phyloP scores from a whole-genome alignment of 2,329 filamentous ascomycete genomes.

The Aspergillus glaucus region DNA sequence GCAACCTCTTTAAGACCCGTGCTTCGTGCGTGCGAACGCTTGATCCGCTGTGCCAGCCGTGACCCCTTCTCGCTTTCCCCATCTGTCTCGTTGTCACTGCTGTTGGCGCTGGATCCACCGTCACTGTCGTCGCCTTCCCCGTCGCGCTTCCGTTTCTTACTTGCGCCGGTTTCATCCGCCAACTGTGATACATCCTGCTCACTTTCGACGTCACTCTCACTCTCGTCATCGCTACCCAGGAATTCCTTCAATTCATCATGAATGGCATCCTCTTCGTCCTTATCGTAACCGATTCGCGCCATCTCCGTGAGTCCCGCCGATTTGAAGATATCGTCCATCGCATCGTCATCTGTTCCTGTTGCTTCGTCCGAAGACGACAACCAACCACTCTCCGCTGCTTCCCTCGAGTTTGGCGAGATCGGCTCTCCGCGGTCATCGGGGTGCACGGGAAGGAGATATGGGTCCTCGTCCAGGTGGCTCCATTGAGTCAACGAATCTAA shows the following conservation, averaged over 20 bases:
- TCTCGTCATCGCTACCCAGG: conserved; percentile 47
- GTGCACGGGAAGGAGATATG: conserved; percentile 72
- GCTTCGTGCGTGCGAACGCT: conserved; percentile 36
- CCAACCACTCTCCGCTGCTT: conserved; percentile 42
- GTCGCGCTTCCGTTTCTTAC: conserved; percentile 35
- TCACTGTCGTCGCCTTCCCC: conserved; percentile 13
- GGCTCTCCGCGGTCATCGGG: conserved; percentile 55
- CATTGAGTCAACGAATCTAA: conserved; percentile 78
- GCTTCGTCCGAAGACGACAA: conserved; percentile 42
- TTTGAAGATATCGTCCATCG: conserved; percentile 44
- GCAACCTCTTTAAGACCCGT: conserved; percentile 35
- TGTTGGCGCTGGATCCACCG: conserved; percentile 16
- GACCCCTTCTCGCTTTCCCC: conserved; percentile 33
- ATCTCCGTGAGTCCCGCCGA: conserved; percentile 46
- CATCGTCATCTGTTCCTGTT: conserved; percentile 42
- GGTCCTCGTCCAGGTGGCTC: conserved; percentile 69
- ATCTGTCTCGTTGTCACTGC: conserved; percentile 29
- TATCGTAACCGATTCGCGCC: conserved; percentile 51
- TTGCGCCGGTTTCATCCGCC: conserved; percentile 15
- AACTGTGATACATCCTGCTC: conserved; percentile 39
- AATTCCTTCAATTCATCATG: conserved; percentile 74
- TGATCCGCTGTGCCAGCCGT: conserved; percentile 34
- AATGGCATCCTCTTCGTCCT: conserved; percentile 57
- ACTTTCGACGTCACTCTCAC: conserved; percentile 48
- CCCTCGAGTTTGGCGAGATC: conserved; percentile 35